A percentile compares a stretch with the other conserved stretches of the same genome.
phyloP scores from a whole-genome alignment of 306 rosid species.

The Trichosanthes cucumerina region DNA sequence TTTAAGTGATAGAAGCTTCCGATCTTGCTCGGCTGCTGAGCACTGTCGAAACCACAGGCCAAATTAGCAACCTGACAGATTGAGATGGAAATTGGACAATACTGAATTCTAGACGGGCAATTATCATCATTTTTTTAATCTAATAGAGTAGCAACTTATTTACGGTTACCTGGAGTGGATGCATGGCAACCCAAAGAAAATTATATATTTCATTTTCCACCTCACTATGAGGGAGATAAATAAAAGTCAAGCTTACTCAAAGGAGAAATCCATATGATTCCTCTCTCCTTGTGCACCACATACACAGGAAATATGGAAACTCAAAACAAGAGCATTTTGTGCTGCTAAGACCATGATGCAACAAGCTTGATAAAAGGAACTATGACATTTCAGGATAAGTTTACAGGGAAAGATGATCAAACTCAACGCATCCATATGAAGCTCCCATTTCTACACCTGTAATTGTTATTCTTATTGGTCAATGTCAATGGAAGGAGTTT shows the following conservation, averaged over 20 bases:
- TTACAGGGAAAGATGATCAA: not conserved
- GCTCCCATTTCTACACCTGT: not conserved
- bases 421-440: not conserved
- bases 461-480: not conserved
- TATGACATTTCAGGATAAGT: not conserved
- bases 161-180: not conserved
- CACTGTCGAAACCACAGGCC: not conserved
- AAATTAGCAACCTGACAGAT: not conserved
- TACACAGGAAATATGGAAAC: not conserved
- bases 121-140: not conserved
- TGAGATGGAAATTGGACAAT: not conserved
- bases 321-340: not conserved
- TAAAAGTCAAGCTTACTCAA: not conserved
- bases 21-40: no score
- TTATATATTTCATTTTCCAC: not conserved
- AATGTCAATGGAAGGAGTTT: not conserved
- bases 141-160: not conserved
- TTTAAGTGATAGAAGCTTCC: no score
- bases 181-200: not conserved
- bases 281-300: not conserved
- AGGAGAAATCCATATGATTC: not conserved
- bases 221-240: not conserved
- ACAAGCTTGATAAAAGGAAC: not conserved
- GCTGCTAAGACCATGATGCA: not conserved
- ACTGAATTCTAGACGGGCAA: not conserved